Base-by-base conservation (phyloP, 352 stramenopile species). In the Saprolegnia diclina region DNA sequence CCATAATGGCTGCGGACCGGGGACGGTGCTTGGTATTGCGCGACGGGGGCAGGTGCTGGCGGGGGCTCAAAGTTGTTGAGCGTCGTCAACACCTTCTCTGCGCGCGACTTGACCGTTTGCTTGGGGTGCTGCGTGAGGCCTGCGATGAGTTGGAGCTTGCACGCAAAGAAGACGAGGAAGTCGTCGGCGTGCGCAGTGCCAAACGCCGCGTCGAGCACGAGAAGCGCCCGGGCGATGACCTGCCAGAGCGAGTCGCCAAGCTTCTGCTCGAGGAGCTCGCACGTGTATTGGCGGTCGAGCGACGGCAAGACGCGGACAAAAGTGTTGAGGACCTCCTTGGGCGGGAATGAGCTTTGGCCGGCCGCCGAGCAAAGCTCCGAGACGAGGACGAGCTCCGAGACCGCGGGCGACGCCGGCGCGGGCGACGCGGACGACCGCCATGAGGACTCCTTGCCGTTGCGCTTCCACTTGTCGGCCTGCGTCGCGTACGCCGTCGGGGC, bases 201-300 rank as follows among this genome's bases (percentile, higher is more conserved):
- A 65, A 89, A 72, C n/a, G 92, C 65, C 13, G 83, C 74, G 37
- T 86, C 81, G 45, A 94, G 76, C 21, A 92, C 84, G 0, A 84
- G 90, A 59, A 94, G 55, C 7, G 86, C 84, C 21, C 35, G 52
- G 19, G 46, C 26, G 5, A 29, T 21, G 54, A 79, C 78, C 67
- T 92, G 86, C 86, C 86, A 94, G 61, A 94, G 44, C 40, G 75
- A 76, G 64, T 82, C 82, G 73, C 90, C 80, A n/a, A 94, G 82
- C 74, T 92, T 94, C 71, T 89, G 80, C 56, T 92, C 80, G n/a
- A 94, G 75, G 29, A 92, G 75, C 72, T 94, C 83, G 63, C 86
- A 92, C 35, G 91, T 72, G 64, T 94, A 94, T 80, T 77, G 72
- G 53, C 91, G 84, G 67, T 94, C 86, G 24, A 94, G 71, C 4